Conservation (phyloP, 1,284 basidiomycete species). For the Calocybe gambosa region DNA sequence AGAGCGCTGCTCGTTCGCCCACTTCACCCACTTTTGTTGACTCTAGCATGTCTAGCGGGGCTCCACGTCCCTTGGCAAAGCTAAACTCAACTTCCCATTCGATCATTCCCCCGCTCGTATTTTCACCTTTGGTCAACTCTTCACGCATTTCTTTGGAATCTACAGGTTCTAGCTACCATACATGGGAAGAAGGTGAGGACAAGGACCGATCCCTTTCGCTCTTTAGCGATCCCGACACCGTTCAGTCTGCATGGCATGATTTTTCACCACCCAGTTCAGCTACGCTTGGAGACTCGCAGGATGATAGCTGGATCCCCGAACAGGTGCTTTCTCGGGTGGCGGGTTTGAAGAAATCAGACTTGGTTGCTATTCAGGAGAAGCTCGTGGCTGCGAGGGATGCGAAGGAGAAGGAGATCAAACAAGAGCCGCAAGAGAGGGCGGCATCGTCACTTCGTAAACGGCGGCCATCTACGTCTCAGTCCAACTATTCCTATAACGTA, state of each 20-base stretch:
- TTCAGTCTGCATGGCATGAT: slow-evolving; percentile 57
- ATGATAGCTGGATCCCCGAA: slow-evolving; percentile 57
- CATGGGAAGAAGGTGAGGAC: slow-evolving; percentile 62
- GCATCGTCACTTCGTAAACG: slow-evolving; percentile 60
- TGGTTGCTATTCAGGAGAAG: slow-evolving; percentile 65
- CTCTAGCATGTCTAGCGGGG: slow-evolving; percentile 26
- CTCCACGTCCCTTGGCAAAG: slow-evolving; percentile 43
- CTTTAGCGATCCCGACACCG: slow-evolving; percentile 42
- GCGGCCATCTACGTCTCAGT: slow-evolving; percentile 75
- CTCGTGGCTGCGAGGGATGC: slow-evolving; percentile 54
- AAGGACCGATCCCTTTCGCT: slow-evolving; percentile 46
- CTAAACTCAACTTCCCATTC: slow-evolving; percentile 44
- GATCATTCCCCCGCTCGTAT: slow-evolving; percentile 45
- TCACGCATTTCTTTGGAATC: slow-evolving; percentile 75
- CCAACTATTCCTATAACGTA: slow-evolving; percentile 57
- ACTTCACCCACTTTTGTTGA: slow-evolving; percentile 46
- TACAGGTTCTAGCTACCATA: slow-evolving; percentile 77
- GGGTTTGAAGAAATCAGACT: slow-evolving; percentile 64
- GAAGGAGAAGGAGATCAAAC: slow-evolving; percentile 51
- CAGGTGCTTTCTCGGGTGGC: slow-evolving; percentile 55
- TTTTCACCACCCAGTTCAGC: slow-evolving; percentile 42
- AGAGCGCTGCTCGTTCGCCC: slow-evolving; percentile 42
- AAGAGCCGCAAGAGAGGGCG: slow-evolving; percentile 50
- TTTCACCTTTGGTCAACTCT: slow-evolving; percentile 64
- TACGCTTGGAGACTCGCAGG: slow-evolving; percentile 41